Evolutionary conservation across 2,329 filamentous ascomycete genomes (phyloP).

Genomic region (Neoscytalidium dimidiatum): DNA sequence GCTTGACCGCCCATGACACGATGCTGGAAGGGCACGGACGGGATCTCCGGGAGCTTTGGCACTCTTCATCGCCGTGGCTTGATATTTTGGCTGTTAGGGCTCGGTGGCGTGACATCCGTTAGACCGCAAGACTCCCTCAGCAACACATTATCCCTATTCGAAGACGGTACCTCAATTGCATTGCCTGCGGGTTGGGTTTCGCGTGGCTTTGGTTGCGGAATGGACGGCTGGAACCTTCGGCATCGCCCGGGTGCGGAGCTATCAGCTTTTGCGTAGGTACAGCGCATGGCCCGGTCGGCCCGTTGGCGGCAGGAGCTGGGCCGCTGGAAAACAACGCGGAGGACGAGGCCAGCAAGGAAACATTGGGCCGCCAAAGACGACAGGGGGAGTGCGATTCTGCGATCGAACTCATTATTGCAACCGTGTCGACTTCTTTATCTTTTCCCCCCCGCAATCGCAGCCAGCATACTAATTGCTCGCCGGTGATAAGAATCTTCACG

Average conservation of each 20-base stretch:
- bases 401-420: background rate
- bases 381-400: too few relatives aligned
- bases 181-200: too few relatives aligned
- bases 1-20: background rate
- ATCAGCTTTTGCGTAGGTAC: background rate
- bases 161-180: too few relatives aligned
- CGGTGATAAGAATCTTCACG: background rate
- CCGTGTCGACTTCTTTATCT: background rate
- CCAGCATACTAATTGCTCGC: too few relatives aligned
- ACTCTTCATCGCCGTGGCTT: background rate
- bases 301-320: background rate
- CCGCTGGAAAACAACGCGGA: conserved; percentile 7
- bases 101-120: conserved; percentile 3
- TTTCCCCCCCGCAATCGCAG: too few relatives aligned
- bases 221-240: background rate
- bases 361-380: background rate
- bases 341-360: background rate
- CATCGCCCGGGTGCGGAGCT: background rate
- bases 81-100: background rate
- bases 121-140: background rate
- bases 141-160: background rate
- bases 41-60: conserved; percentile 12
- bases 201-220: too few relatives aligned
- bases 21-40: background rate
- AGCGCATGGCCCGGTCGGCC: background rate